phyloP scores from a whole-genome alignment of 495 filamentous ascomycete genomes.

The Aspergillus coremiiformis region DNA sequence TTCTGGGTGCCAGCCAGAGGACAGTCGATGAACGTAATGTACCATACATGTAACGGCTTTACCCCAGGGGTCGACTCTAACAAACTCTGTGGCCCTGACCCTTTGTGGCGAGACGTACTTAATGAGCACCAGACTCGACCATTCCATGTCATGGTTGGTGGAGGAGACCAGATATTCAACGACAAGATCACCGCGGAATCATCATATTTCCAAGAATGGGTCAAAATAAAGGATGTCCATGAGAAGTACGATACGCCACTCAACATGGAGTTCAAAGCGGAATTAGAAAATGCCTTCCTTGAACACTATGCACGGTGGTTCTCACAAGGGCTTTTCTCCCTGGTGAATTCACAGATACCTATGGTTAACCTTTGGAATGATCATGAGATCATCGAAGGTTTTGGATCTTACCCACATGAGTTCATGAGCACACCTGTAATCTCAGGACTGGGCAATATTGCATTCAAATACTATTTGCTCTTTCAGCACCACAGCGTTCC shows the following conservation, averaged over 20 bases:
- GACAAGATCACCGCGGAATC: slow-evolving; percentile 72
- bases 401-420: slow-evolving; percentile 83
- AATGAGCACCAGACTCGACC: slow-evolving; percentile 87
- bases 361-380: slow-evolving; percentile 99
- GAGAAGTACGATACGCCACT: slow-evolving; percentile 72
- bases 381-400: slow-evolving; percentile 97
- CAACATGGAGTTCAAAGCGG: slow-evolving; percentile 67
- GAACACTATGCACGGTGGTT: slow-evolving; percentile 87
- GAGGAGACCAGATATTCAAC: slow-evolving; percentile 96
- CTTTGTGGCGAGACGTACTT: slow-evolving; percentile 91
- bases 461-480: slow-evolving; percentile 96
- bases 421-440: slow-evolving; percentile 92
- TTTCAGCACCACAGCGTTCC: slow-evolving; percentile 91
- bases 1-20: slow-evolving; percentile 91
- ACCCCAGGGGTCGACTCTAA: slow-evolving; percentile 69
- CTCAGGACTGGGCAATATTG: slow-evolving; percentile 77
- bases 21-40: slow-evolving; percentile 97
- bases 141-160: slow-evolving; percentile 98
- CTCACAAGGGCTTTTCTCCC: slow-evolving; percentile 85
- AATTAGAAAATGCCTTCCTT: slow-evolving; percentile 81
- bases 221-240: slow-evolving; percentile 67
- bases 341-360: slow-evolving; percentile 90
- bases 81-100: slow-evolving; percentile 83
- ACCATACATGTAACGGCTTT: slow-evolving; percentile 96
- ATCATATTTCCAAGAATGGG: slow-evolving; percentile 70